Evolutionary conservation across 2,329 filamentous ascomycete species (phyloP).

Genomic region (Allantophomopsis cytisporea): DNA sequence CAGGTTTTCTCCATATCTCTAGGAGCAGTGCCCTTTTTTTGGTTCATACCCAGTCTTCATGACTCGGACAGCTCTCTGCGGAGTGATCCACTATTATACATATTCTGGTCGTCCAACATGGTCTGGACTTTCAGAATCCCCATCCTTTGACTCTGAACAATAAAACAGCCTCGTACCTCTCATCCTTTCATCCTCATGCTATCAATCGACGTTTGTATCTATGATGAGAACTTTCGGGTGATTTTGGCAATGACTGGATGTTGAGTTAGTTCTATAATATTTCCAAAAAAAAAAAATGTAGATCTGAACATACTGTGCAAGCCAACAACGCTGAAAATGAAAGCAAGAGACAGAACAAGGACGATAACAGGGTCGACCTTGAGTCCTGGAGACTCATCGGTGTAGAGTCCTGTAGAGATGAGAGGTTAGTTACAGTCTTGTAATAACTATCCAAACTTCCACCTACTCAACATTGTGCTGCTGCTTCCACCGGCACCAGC

Average conservation of each 20-base stretch:
- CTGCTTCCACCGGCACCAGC: constrained; percentile 92
- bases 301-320: constrained; percentile 66
- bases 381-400: constrained; percentile 90
- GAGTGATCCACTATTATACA: too few species aligned
- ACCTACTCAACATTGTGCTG: constrained; percentile 93
- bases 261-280: constrained; percentile 1
- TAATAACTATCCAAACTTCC: neutral
- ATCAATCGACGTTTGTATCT: neutral
- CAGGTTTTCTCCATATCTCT: too few species aligned
- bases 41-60: too few species aligned
- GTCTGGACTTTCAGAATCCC: neutral
- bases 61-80: too few species aligned
- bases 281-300: too few species aligned
- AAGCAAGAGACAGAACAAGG: constrained; percentile 87
- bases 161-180: too few species aligned
- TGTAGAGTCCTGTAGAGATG: constrained; percentile 63
- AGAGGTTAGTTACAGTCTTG: constrained; percentile 1
- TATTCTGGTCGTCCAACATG: too few species aligned
- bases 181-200: neutral
- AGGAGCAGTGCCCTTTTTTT: too few species aligned
- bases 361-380: constrained; percentile 98
- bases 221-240: constrained; percentile 64
- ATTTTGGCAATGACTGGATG: constrained; percentile 81
- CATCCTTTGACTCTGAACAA: neutral
- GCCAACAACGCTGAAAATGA: constrained; percentile 97